Base-by-base conservation (phyloP, 352 stramenopile species). In the Phytophthora europaea region DNA sequence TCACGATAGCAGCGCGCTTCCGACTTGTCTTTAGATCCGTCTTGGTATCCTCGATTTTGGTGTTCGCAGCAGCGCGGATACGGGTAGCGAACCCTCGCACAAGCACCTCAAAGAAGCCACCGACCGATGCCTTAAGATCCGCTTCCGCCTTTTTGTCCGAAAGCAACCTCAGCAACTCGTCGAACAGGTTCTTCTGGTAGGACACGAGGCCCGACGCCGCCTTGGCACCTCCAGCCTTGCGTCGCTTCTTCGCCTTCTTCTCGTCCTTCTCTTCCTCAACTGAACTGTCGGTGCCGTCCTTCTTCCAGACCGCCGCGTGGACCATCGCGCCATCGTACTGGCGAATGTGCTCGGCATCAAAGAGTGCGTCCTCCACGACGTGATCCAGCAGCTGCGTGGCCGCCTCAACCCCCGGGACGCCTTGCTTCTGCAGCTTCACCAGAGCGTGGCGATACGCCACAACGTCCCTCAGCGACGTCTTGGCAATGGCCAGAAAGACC, bases 121-220 rank as follows among this genome's bases (percentile, higher is more conserved):
- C 85, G 4, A 85, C 70, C 2, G 85, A 88, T n/a, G 68, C 68
- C 33, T 88, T 91, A 9, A 91, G 31, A 36, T 79, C 74, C 0
- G 55, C 23, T 9, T 67, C 6, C 1, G 84, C 67, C 5, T 68
- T 43, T 10, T 50, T 28, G 56, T 95, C 85, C 5, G 73, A 80
- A 28, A 95, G 33, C 28, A 95, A 80, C 4, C 65, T 77, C 33
- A 85, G 63, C 53, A 94, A 63, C 68, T 93, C 87, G 47, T 95
- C 85, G 67, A 95, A 95, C 13, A 95, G 66, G 31, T 92, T 85
- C 33, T 89, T 90, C 67, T 93, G 89, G 69, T 94, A 95, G 1
- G 89, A 94, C 22, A 94, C 75, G 20, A 94, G 74, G 20, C 79
- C 73, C 0, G 71, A 71, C n/a, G 71, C 59, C 5, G 67, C 50